Evolutionary conservation across 805 yeast genomes (phyloP).

Genomic region (Candida hispaniensis): DNA sequence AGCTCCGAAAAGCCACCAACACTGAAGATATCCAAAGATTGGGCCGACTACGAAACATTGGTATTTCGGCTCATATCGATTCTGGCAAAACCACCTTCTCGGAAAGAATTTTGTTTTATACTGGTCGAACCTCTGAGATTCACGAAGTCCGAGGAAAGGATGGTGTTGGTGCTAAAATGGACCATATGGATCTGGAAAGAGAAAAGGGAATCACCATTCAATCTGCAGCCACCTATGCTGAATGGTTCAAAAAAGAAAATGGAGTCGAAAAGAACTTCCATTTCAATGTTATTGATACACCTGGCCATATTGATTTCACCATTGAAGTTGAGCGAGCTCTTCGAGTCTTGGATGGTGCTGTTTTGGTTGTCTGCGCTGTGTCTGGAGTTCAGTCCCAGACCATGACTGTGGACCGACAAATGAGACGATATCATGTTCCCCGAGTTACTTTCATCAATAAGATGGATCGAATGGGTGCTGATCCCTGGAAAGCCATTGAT

Average conservation of each 20-base stretch:
- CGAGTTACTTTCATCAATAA: constrained; percentile 92
- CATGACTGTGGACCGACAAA: constrained; percentile 96
- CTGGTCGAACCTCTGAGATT: constrained; percentile 93
- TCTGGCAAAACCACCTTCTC: constrained; percentile 98
- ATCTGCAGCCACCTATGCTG: constrained; percentile 96
- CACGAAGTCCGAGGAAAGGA: constrained; percentile 95
- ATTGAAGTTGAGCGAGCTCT: constrained; percentile 98
- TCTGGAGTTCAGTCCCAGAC: constrained; percentile 98
- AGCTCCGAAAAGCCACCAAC: constrained; percentile 21
- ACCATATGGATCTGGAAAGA: constrained; percentile 95
- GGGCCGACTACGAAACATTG: constrained; percentile 73
- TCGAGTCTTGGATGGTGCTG: constrained; percentile 97
- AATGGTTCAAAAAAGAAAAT: constrained; percentile 60
- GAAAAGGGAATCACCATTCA: constrained; percentile 98
- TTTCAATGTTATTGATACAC: constrained; percentile 94
- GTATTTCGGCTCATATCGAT: constrained; percentile 96
- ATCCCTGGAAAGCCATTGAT: constrained; percentile 90
- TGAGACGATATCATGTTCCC: constrained; percentile 97
- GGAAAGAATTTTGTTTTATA: constrained; percentile 89
- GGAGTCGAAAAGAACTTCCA: constrained; percentile 54
- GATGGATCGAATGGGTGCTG: constrained; percentile 99
- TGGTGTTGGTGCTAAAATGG: constrained; percentile 99
- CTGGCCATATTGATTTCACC: constrained; percentile 98
- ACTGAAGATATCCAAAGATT: constrained; percentile 35
- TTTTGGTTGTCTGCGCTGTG: constrained; percentile 95